Percentiles rank a stretch among this genome's conserved stretches.
These are phyloP conservation scores for Tetraselmis chui DNA, from an alignment of 139 green algal species.

Conservation along the genomic window DNA sequence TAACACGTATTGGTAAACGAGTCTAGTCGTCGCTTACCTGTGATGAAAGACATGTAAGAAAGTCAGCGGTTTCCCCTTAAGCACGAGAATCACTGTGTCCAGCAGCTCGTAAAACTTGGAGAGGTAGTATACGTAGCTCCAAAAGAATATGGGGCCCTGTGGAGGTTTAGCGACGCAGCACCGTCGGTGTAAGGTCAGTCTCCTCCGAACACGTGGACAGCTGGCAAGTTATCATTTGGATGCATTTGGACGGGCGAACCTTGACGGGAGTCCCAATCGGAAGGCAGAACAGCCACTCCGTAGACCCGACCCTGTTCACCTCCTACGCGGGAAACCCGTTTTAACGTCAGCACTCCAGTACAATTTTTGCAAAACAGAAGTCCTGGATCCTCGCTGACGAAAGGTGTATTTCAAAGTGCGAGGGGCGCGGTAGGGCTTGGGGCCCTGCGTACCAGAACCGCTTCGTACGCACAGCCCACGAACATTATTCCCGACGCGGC, in stretches of 20 bases:
- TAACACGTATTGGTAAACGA: not conserved
- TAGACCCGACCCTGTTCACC: no score
- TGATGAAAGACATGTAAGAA: constrained; percentile 36
- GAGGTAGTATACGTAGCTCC: constrained; percentile 47
- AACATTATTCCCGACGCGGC: constrained; percentile 29
- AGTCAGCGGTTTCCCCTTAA: constrained; percentile 37
- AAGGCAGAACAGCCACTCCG: not conserved
- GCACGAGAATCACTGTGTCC: constrained; percentile 41
- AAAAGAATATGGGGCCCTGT: constrained; percentile 32
- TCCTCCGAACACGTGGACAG: not conserved
- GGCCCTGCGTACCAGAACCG: not conserved
- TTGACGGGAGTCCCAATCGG: not conserved
- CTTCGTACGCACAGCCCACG: constrained; percentile 8
- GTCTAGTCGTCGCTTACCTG: not conserved
- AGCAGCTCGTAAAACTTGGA: constrained; percentile 49
- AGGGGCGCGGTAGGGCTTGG: no score
- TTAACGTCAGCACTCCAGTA: constrained; percentile 31
- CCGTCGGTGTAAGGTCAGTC: not conserved
- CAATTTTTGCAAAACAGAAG: not conserved
- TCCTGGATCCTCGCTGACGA: not conserved
- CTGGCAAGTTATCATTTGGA: not conserved
- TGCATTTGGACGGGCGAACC: constrained; percentile 2
- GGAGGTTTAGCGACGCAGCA: no score
- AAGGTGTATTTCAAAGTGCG: no score
- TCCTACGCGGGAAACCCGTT: not conserved